Percentiles rank a stretch among this genome's conserved stretches.
Evolutionary conservation across 2,329 filamentous ascomycete genomes (phyloP).

Genomic region (Calonectria pauciramosa): DNA sequence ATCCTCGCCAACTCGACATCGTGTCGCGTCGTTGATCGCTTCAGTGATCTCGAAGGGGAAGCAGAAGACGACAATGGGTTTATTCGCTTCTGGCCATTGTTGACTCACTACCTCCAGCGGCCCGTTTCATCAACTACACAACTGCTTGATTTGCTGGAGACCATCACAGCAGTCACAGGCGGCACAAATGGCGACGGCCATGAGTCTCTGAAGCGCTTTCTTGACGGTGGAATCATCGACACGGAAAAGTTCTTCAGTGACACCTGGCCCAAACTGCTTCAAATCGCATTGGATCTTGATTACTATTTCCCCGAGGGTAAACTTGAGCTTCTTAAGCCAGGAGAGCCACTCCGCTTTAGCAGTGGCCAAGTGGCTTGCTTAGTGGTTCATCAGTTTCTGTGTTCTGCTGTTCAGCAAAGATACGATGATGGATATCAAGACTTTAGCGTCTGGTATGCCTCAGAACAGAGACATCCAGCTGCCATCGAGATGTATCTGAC

Average conservation of each 20-base stretch:
- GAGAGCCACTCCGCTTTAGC: conserved; percentile 35
- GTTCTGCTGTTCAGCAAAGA: conserved; percentile 39
- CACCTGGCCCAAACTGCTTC: conserved; percentile 43
- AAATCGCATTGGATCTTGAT: conserved; percentile 38
- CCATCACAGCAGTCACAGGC: conserved; percentile 40
- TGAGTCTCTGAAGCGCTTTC: conserved; percentile 31
- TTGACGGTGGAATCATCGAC: background rate
- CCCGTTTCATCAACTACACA: conserved; percentile 22
- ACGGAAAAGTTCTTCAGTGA: conserved; percentile 20
- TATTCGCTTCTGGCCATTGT: conserved; percentile 44
- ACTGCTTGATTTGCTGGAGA: conserved; percentile 47
- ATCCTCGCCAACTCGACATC: conserved; percentile 36
- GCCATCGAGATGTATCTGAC: conserved; percentile 49
- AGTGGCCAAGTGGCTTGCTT: conserved; percentile 46
- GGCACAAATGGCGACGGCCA: conserved; percentile 40
- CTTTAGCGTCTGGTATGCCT: conserved; percentile 52
- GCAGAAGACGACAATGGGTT: conserved; percentile 40
- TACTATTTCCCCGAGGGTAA: conserved; percentile 35
- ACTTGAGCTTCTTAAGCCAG: conserved; percentile 35
- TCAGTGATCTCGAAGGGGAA: conserved; percentile 44
- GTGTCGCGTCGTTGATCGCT: conserved; percentile 47
- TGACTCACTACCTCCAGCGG: conserved; percentile 38
- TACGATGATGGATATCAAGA: conserved; percentile 46
- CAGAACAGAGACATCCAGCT: conserved; percentile 46
- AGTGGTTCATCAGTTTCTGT: conserved; percentile 50